Evolutionary conservation across 106 monocot genomes (phyloP).

Genomic region (Xerophyta viscosa): DNA sequence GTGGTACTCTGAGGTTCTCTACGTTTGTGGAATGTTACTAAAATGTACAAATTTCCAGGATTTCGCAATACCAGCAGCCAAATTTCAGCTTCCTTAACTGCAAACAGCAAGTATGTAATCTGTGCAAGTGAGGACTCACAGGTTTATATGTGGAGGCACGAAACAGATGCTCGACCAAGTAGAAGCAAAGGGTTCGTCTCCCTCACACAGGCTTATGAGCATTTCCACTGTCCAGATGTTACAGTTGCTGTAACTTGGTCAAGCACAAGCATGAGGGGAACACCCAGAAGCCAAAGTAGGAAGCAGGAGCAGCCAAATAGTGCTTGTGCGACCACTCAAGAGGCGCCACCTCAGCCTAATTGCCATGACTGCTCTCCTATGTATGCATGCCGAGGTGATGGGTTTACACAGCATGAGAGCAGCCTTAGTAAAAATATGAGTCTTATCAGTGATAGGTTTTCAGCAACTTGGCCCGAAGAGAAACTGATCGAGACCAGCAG

Average conservation of each 20-base stretch:
- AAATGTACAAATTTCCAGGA: conserved; percentile 14
- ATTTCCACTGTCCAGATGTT: conserved; percentile 51
- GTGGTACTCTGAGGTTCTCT: not conserved
- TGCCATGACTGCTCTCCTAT: not conserved
- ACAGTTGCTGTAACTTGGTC: conserved; percentile 57
- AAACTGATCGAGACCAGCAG: conserved; percentile 10
- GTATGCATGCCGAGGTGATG: too few relatives aligned
- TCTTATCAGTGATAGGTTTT: conserved; percentile 20
- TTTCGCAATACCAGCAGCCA: conserved; percentile 61
- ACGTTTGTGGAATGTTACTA: not conserved
- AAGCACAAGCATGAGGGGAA: not conserved
- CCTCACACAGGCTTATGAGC: conserved; percentile 45
- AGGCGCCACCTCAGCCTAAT: not conserved
- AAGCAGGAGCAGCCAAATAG: conserved; percentile 2
- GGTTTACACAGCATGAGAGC: not conserved
- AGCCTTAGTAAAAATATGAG: not conserved
- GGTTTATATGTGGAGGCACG: conserved; percentile 58
- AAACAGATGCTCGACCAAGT: conserved; percentile 23
- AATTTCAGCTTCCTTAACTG: conserved; percentile 47
- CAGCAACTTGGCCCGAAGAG: conserved; percentile 44
- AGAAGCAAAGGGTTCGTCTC: conserved; percentile 24
- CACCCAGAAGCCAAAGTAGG: not conserved
- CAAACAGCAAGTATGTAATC: conserved; percentile 49
- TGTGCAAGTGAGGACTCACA: conserved; percentile 68
- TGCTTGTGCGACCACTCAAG: not conserved